Base-by-base conservation (phyloP, 2,329 filamentous ascomycete species). In the Aureobasidium sp. region DNA sequence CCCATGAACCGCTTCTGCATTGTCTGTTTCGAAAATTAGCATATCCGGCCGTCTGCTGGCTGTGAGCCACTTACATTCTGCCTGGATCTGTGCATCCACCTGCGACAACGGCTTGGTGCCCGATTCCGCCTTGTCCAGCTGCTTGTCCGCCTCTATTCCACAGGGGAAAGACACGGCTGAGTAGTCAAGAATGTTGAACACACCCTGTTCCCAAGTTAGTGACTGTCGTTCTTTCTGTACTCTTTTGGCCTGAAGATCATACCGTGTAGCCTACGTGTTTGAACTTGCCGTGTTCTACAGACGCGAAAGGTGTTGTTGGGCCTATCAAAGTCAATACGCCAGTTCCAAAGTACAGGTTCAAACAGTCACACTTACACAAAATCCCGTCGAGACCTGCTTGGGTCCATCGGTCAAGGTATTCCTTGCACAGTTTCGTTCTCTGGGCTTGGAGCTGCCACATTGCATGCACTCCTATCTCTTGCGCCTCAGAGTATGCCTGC, bases 381-480 rank as follows among this genome's bases (percentile, higher is more conserved):
- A 81, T 77, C 1, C 73, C 77, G 66, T 80, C 78, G 0, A 80
- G 66, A 5, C 71, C 76, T 14, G 69, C 73, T 2, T 70, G 72
- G 37, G 68, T 71, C 77, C 77, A 79, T 32, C 77, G 75, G 63
- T 79, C 76, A 10, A 80, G 73, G 57, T 78, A 79, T 11, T 67
- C 64, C 57, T 72, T 72, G 21, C 61, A 63, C 3, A 80, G 64
- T 25, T 74, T 73, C 0, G 76, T 77, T n/a, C 79, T 73, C 63
- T 77, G 73, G 4, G 72, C 64, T 13, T 82, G 79, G 3, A 81
- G 64, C 64, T 80, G 74, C 79, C 79, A 82, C 69, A 82, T 73
- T 9, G 76, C 67, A 50, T 71, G 67, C 8, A 70, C 68, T 0
- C 78, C 77, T 2, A 78, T 62, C 48, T 81, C 79, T 9, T 66